Evolutionary conservation across 179 eudicot species (phyloP).

Genomic region (Amaranthus tricolor): DNA sequence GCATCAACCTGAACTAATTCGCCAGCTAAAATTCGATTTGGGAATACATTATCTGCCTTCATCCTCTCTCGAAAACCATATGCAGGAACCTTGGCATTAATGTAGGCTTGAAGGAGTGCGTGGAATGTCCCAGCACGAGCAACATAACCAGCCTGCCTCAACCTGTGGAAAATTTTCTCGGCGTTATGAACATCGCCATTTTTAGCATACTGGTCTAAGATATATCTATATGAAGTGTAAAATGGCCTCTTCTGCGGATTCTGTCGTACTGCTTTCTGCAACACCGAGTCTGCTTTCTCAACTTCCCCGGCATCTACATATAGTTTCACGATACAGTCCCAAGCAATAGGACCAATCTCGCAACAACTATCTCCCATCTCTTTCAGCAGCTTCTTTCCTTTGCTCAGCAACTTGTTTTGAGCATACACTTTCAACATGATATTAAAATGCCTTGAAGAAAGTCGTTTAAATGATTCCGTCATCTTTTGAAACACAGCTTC

Average conservation of each 20-base stretch:
- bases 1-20: slow-evolving; percentile 48
- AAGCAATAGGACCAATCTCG: slow-evolving; percentile 58
- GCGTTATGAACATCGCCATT: slow-evolving; percentile 76
- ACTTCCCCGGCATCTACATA: slow-evolving; percentile 80
- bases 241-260: slow-evolving; percentile 41
- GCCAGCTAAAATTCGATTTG: slow-evolving; percentile 37
- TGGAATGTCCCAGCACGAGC: slow-evolving; percentile 41
- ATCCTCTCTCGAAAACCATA: slow-evolving; percentile 70
- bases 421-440: slow-evolving; percentile 65
- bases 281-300: slow-evolving; percentile 75
- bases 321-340: slow-evolving; percentile 81
- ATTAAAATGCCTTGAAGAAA: slow-evolving; percentile 44
- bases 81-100: slow-evolving; percentile 60
- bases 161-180: slow-evolving; percentile 61
- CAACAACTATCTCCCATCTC: slow-evolving; percentile 65
- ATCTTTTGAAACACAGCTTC: slow-evolving; percentile 59
- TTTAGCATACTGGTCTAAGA: slow-evolving; percentile 67
- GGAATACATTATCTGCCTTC: slow-evolving; percentile 68
- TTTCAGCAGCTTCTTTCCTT: slow-evolving; percentile 79
- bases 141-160: slow-evolving; percentile 65
- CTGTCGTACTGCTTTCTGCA: slow-evolving; percentile 53
- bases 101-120: slow-evolving; percentile 49
- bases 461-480: slow-evolving; percentile 34
- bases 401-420: slow-evolving; percentile 61
- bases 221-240: slow-evolving; percentile 46